Evolutionary conservation across 441 rosid species (phyloP).

Genomic region (Theobroma grandiflorum): DNA sequence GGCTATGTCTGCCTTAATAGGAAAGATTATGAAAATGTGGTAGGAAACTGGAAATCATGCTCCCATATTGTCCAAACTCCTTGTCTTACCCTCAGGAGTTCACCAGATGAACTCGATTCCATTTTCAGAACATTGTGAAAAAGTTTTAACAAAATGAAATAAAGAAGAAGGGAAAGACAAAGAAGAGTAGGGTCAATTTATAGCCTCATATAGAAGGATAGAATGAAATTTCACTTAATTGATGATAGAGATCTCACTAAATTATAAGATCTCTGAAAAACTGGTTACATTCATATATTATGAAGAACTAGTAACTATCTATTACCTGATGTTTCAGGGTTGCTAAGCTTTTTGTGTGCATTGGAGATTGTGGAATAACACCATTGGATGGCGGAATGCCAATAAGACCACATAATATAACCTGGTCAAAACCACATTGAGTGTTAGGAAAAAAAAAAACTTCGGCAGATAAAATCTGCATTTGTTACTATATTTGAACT

Average conservation of each 20-base stretch:
- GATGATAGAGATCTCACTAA: not conserved
- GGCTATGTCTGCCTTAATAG: not conserved
- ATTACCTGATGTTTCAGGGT: conserved; percentile 84
- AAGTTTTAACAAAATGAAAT: not conserved
- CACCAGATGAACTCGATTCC: not conserved
- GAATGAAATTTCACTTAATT: conserved; percentile 5
- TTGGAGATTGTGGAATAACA: conserved; percentile 86
- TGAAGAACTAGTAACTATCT: conserved; percentile 14
- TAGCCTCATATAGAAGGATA: not conserved
- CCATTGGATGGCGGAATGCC: conserved; percentile 91
- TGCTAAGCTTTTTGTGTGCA: conserved; percentile 84
- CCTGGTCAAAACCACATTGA: conserved; percentile 44
- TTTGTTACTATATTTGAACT: not conserved
- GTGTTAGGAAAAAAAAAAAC: not conserved
- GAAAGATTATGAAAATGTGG: conserved; percentile 18
- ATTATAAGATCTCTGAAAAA: not conserved
- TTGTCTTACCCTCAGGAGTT: not conserved
- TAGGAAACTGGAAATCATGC: conserved; percentile 10
- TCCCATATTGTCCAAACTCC: conserved; percentile 10
- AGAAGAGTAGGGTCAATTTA: not conserved
- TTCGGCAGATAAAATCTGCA: not conserved
- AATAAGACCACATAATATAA: conserved; percentile 74
- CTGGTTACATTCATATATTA: not conserved
- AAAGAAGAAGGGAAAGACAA: not conserved
- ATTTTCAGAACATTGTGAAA: not conserved